Base-by-base conservation (phyloP, 495 filamentous ascomycete genomes). In the Mytilinidion resinicola region DNA sequence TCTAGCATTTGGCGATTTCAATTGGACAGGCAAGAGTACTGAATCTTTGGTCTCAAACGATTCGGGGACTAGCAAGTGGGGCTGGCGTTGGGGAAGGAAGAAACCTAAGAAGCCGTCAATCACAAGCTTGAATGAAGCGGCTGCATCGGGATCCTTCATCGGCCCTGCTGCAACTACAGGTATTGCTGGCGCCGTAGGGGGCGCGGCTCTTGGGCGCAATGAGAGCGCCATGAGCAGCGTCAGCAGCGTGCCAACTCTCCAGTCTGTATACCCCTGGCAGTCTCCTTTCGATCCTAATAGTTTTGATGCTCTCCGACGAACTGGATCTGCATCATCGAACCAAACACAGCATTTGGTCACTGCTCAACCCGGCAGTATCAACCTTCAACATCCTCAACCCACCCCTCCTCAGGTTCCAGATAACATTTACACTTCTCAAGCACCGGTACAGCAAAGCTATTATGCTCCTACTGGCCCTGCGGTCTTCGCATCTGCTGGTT, bases 11-110 rank as follows among this genome's bases (percentile, higher is more conserved):
- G 84, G 67, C 66, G 69, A 56, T 73, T 75, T 66, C 35, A 59
- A 67, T 65, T 64, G 44, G 57, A 65, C 51, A 69, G 42, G 54
- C 49, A 68, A 71, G 55, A 79, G 78, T 56, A 64, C 62, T 47
- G 80, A 79, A 36, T 83, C 82, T 19, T 64, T 79, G 4, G 59
- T 59, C n/a, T 85, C 82, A n/a, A 73, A 80, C 19, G 78, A 63
- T 25, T 77, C 78, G 15, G 75, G 73, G 14, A 76, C 73, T 14
- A 73, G 72, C 33, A 77, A 76, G 48, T 86, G 81, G 83, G 72
- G 74, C 51, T 85, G 81, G 81, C 72, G 76, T 43, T 84, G 81
- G 78, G 76, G 79, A 43, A 70, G 76, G 65, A 76, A 72, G 59
- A 72, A 77, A 51, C 64, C 54, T 56, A 65, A 66, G 55, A 58